Percentiles rank a stretch among this genome's conserved stretches.
Evolutionary conservation across 2,329 filamentous ascomycete species (phyloP).

Genomic region (Phialophora verrucosa): DNA sequence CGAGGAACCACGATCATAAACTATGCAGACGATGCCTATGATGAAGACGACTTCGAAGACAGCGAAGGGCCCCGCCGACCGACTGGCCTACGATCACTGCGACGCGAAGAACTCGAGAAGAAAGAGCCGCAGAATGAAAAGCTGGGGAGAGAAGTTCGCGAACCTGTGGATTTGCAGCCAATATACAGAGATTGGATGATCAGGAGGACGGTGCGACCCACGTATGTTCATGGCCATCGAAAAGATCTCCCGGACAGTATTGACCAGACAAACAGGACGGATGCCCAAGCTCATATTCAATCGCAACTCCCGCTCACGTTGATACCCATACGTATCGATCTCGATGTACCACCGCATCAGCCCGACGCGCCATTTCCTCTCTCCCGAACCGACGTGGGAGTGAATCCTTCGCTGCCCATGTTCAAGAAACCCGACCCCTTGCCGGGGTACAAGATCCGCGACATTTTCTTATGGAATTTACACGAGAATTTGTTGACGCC

Average conservation of each 20-base stretch:
- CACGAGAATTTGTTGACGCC: constrained; percentile 94
- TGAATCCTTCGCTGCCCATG: constrained; percentile 72
- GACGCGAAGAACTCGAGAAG: constrained; percentile 74
- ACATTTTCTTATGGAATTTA: constrained; percentile 97
- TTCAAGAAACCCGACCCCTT: constrained; percentile 81
- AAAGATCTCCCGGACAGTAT: neutral
- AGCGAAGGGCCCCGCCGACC: constrained; percentile 72
- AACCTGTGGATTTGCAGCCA: constrained; percentile 82
- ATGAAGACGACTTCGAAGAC: constrained; percentile 68
- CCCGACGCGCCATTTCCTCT: constrained; percentile 55
- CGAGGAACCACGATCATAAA: constrained; percentile 96
- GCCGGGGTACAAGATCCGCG: constrained; percentile 84
- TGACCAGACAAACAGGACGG: constrained; percentile 51
- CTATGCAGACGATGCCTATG: constrained; percentile 95
- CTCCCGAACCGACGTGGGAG: constrained; percentile 47
- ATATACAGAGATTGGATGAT: constrained; percentile 97
- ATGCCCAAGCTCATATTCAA: constrained; percentile 67
- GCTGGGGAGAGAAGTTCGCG: constrained; percentile 78
- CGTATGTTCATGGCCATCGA: constrained; percentile 43
- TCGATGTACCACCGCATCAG: constrained; percentile 79
- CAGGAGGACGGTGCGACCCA: constrained; percentile 61
- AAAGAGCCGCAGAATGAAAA: constrained; percentile 72
- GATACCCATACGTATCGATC: constrained; percentile 94
- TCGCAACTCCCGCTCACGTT: constrained; percentile 83
- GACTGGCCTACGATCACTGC: constrained; percentile 81